Percentiles rank a stretch among this genome's conserved stretches.
phyloP scores from a whole-genome alignment of 192 early-diverging fungal species.

The Rhizophagus clarus region DNA sequence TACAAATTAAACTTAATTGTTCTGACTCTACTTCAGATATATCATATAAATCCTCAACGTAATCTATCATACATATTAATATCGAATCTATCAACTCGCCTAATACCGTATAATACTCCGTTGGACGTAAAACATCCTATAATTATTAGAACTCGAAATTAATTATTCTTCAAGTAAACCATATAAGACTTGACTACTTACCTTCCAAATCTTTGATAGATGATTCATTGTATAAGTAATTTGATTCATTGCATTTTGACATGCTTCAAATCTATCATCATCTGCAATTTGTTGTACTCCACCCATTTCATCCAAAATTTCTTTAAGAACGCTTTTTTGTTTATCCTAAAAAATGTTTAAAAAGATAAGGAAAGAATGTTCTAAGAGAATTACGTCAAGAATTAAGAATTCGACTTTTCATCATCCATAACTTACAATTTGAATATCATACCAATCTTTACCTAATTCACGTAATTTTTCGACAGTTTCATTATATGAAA shows the following conservation, averaged over 20 bases:
- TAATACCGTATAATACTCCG: constrained; percentile 36
- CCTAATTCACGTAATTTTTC: constrained; percentile 52
- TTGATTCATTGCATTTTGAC: constrained; percentile 54
- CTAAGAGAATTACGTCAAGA: neutral
- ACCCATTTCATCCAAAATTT: constrained; percentile 41
- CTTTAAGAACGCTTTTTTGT: constrained; percentile 53
- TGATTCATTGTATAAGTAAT: constrained; percentile 49
- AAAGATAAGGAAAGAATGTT: neutral
- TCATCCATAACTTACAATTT: constrained; percentile 51
- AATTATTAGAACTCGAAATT: constrained; percentile 2
- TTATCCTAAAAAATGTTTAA: constrained; percentile 44
- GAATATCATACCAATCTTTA: constrained; percentile 52
- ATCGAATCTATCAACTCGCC: constrained; percentile 38
- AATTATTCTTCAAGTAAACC: neutral
- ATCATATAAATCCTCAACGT: constrained; percentile 42
- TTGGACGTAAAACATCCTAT: constrained; percentile 11
- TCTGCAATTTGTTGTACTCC: constrained; percentile 41
- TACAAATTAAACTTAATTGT: constrained; percentile 41
- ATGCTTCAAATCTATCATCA: constrained; percentile 49
- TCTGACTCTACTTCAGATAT: constrained; percentile 46
- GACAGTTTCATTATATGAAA: constrained; percentile 57
- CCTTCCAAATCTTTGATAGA: constrained; percentile 61
- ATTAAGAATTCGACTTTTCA: neutral
- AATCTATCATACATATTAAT: constrained; percentile 35
- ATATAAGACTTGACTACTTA: constrained; percentile 22